Conservation (phyloP, 169 alveolate species). For the Plasmodium berghei region DNA sequence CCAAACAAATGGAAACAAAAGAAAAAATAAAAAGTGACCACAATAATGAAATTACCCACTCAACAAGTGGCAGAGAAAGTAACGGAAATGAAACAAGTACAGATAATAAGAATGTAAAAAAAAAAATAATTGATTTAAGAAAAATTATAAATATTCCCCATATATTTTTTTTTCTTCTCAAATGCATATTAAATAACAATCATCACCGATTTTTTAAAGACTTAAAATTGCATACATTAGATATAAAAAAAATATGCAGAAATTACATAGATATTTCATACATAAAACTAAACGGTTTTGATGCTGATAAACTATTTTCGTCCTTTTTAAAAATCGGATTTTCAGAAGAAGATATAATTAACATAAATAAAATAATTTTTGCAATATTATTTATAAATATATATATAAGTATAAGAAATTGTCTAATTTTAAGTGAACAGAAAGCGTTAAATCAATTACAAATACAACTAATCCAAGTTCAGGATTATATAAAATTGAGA, state of each 20-base stretch:
- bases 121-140: not conserved
- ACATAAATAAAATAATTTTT: constrained; percentile 30
- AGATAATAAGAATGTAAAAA: not conserved
- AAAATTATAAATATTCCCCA: constrained; percentile 40
- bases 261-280: constrained; percentile 44
- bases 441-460: constrained; percentile 29
- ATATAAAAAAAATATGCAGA: constrained; percentile 55
- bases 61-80: not conserved
- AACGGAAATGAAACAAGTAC: not conserved
- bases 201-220: constrained; percentile 23
- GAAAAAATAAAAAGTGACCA: not conserved
- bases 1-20: not conserved
- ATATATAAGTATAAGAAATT: constrained; percentile 55
- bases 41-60: not conserved
- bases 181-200: constrained; percentile 10
- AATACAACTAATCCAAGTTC: constrained; percentile 30
- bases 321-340: constrained; percentile 44
- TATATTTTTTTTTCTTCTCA: constrained; percentile 59
- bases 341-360: constrained; percentile 24
- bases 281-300: constrained; percentile 11
- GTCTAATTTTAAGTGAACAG: constrained; percentile 25
- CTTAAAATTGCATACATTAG: constrained; percentile 61
- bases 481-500: constrained; percentile 38
- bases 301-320: constrained; percentile 27
- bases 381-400: constrained; percentile 66